Conservation (phyloP, 2,329 filamentous ascomycete species). For the Verticillium nubilum region DNA sequence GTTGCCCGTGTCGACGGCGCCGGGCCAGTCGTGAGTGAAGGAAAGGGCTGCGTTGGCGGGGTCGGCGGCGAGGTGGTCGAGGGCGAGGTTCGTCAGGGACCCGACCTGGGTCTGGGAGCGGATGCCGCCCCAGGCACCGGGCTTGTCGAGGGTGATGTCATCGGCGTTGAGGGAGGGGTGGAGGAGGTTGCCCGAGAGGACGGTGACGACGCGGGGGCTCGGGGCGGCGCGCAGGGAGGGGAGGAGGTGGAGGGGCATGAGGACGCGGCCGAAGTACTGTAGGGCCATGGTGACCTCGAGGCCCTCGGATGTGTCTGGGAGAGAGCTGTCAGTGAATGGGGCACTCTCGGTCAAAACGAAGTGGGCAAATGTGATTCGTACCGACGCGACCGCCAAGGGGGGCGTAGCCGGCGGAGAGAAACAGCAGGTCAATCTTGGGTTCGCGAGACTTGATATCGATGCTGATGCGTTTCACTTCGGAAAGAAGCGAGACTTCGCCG, state of each 20-base stretch:
- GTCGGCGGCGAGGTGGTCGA: conserved; percentile 16
- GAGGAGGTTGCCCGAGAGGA: conserved; percentile 16
- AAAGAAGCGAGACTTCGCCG: conserved; percentile 37
- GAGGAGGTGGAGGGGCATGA: conserved; percentile 32
- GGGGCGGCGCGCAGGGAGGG: conserved; percentile 25
- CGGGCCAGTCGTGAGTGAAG: conserved; percentile 24
- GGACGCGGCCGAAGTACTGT: conserved; percentile 37
- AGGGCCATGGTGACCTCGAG: conserved; percentile 33
- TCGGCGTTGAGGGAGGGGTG: conserved; percentile 14
- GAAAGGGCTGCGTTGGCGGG: conserved; percentile 9
- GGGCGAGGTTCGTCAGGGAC: conserved; percentile 16
- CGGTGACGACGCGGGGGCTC: conserved; percentile 18
- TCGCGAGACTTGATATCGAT: conserved; percentile 30
- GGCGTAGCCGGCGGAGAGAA: conserved; percentile 37
- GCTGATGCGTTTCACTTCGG: conserved; percentile 33
- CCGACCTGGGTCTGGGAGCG: conserved; percentile 11
- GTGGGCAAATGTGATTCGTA: background rate
- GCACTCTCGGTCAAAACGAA: background rate
- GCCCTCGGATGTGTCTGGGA: conserved; percentile 32
- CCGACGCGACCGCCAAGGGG: conserved; percentile 27
- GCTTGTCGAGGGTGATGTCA: conserved; percentile 16
- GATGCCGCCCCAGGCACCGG: conserved; percentile 15
- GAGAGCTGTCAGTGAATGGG: background rate
- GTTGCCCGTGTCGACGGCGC: conserved; percentile 19
- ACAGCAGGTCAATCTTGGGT: conserved; percentile 33